Percentiles rank a stretch among this genome's conserved stretches.
phyloP scores from a whole-genome alignment of 2,329 filamentous ascomycete genomes.

The Cytospora schulzeri region DNA sequence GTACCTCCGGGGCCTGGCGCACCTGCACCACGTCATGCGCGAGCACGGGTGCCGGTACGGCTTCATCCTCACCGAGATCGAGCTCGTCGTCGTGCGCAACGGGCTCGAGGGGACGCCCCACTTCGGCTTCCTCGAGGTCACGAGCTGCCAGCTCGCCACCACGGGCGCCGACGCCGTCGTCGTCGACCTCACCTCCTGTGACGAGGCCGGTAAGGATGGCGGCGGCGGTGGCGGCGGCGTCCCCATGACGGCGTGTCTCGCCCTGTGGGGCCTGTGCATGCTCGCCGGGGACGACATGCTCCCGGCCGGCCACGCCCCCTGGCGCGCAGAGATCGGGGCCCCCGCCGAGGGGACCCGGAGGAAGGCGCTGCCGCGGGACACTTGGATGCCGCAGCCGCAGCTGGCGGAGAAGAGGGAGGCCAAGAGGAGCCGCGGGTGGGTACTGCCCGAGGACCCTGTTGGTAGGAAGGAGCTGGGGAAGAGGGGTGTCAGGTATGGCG shows the following conservation, averaged over 20 bases:
- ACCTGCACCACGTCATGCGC: slow-evolving; percentile 89
- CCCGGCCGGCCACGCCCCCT: slow-evolving; percentile 55
- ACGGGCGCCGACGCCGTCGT: slow-evolving; percentile 23
- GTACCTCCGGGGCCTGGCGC: slow-evolving; percentile 83
- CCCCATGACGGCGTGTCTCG: slow-evolving; percentile 70
- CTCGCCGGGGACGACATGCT: slow-evolving; percentile 40
- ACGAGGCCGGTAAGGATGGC: slow-evolving; percentile 30
- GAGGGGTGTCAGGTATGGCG: slow-evolving; percentile 62
- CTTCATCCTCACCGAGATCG: slow-evolving; percentile 95
- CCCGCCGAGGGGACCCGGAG: slow-evolving; percentile 72
- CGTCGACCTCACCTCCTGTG: slow-evolving; percentile 34
- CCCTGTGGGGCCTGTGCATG: slow-evolving; percentile 73
- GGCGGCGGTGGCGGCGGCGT: slow-evolving; percentile 34
- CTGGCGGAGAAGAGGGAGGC: slow-evolving; percentile 75
- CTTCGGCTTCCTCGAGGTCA: slow-evolving; percentile 86
- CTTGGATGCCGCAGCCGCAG: slow-evolving; percentile 75
- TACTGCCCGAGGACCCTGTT: slow-evolving; percentile 73
- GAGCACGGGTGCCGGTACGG: slow-evolving; percentile 92
- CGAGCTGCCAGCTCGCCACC: slow-evolving; percentile 59
- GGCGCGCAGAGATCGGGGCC: slow-evolving; percentile 72
- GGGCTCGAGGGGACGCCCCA: slow-evolving; percentile 72
- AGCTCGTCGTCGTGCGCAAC: slow-evolving; percentile 86
- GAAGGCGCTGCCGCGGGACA: slow-evolving; percentile 69
- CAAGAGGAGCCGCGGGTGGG: slow-evolving; percentile 74
- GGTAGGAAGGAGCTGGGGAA: slow-evolving; percentile 72